Percentiles rank a stretch among this genome's conserved stretches.
These are phyloP conservation scores for Grigorovia yakushimaensis DNA, from an alignment of 805 yeast genomes.

Conservation along the genomic window DNA sequence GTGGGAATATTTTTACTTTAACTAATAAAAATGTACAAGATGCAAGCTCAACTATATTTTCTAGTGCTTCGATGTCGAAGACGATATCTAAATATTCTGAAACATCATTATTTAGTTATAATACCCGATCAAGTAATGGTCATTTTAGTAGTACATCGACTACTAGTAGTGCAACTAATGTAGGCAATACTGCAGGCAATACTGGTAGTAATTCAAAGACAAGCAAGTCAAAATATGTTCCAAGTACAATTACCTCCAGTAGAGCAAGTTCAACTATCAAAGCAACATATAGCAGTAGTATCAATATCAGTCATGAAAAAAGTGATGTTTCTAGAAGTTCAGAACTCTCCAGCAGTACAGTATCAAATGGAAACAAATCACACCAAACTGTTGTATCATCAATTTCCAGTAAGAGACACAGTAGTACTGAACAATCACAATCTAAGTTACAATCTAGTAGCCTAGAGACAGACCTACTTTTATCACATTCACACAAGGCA, in stretches of 20 bases:
- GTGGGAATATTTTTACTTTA: constrained; percentile 25
- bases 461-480: too few species aligned
- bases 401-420: not conserved
- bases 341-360: too few species aligned
- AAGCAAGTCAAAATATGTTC: not conserved
- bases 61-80: too few species aligned
- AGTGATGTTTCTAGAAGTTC: too few species aligned
- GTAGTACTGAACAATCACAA: not conserved
- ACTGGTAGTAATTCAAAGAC: not conserved
- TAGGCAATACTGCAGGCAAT: not conserved
- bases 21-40: not conserved
- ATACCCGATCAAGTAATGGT: too few species aligned
- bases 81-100: too few species aligned
- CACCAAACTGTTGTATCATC: too few species aligned
- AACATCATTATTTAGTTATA: too few species aligned
- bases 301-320: too few species aligned
- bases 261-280: not conserved
- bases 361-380: too few species aligned
- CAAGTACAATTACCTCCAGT: not conserved
- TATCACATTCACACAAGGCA: not conserved
- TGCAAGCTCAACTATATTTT: not conserved
- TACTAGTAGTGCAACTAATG: not conserved
- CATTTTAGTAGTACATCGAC: not conserved
- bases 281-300: not conserved
- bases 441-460: not conserved